A percentile compares a stretch with the other conserved stretches of the same genome.
Evolutionary conservation across 1,139 yeast genomes (phyloP).

Genomic region (Nakaseomyces bracarensis): DNA sequence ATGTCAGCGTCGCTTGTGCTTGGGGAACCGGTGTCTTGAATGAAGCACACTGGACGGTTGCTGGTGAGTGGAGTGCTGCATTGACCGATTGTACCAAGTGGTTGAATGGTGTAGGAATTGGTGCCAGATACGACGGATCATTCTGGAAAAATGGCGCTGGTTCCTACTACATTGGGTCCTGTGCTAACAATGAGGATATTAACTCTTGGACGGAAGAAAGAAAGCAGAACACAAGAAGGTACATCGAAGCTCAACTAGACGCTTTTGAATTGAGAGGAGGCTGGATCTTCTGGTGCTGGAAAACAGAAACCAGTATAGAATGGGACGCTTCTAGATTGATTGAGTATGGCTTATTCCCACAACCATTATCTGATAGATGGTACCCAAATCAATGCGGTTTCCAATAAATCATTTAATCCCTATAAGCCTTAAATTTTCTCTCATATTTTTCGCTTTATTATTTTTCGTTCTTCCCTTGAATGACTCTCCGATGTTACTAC

Average conservation of each 20-base stretch:
- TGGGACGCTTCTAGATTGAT: constrained; percentile 72
- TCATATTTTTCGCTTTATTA: not conserved
- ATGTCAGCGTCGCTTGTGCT: constrained; percentile 52
- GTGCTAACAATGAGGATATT: constrained; percentile 50
- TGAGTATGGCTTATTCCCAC: constrained; percentile 62
- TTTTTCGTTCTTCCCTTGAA: not conserved
- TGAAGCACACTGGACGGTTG: constrained; percentile 67
- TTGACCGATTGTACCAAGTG: constrained; percentile 86
- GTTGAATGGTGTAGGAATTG: constrained; percentile 87
- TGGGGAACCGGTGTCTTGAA: constrained; percentile 45
- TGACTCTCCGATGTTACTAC: too few species aligned
- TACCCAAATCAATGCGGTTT: constrained; percentile 60
- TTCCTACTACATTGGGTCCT: constrained; percentile 51
- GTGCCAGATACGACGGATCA: constrained; percentile 77
- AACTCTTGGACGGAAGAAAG: constrained; percentile 54
- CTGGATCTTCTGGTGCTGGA: constrained; percentile 91
- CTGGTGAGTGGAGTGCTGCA: constrained; percentile 94
- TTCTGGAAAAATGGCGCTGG: constrained; percentile 35
- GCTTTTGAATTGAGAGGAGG: constrained; percentile 68
- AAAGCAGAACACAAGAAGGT: constrained; percentile 52
- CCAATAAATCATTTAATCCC: not conserved
- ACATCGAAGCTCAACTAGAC: constrained; percentile 84
- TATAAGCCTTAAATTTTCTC: too few species aligned
- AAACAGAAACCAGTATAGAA: constrained; percentile 75
- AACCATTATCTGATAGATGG: constrained; percentile 57